These are phyloP conservation scores for Salvia miltiorrhiza DNA, from an alignment of 257 asterid species.

Conservation along the genomic window DNA sequence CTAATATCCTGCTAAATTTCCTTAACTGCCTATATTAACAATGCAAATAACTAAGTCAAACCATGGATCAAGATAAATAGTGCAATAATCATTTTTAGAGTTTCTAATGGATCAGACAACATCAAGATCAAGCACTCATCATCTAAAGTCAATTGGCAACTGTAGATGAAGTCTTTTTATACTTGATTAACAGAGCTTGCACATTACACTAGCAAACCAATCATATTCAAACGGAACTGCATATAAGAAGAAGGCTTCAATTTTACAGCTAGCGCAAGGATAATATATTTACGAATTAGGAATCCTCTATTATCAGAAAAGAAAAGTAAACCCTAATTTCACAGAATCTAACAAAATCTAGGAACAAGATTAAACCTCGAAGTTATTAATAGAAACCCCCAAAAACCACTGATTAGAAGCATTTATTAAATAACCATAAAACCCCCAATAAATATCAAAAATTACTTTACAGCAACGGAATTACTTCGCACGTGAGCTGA, in stretches of 20 bases:
- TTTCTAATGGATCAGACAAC: not conserved
- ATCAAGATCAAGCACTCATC: not conserved
- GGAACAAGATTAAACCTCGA: not conserved
- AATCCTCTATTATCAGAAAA: not conserved
- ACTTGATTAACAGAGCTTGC: not conserved
- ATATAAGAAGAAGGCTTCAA: not conserved
- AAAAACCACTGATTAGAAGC: conserved; percentile 7
- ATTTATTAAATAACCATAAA: conserved; percentile 10
- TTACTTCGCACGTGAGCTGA: not conserved
- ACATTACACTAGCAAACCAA: not conserved
- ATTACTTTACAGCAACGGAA: not conserved
- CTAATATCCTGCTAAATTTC: not conserved
- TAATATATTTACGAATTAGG: not conserved
- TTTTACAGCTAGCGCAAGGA: not conserved
- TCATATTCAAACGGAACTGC: not conserved
- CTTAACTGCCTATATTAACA: not conserved
- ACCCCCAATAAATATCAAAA: not conserved
- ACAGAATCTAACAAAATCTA: not conserved
- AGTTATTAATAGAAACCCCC: not conserved
- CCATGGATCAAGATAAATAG: not conserved
- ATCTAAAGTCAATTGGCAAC: not conserved
- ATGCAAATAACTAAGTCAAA: not conserved
- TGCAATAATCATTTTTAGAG: not conserved
- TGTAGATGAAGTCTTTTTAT: not conserved
- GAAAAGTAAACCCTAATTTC: conserved; percentile 2